Conservation (phyloP, 768 basidiomycete species). For the Chalciporus chontae region DNA sequence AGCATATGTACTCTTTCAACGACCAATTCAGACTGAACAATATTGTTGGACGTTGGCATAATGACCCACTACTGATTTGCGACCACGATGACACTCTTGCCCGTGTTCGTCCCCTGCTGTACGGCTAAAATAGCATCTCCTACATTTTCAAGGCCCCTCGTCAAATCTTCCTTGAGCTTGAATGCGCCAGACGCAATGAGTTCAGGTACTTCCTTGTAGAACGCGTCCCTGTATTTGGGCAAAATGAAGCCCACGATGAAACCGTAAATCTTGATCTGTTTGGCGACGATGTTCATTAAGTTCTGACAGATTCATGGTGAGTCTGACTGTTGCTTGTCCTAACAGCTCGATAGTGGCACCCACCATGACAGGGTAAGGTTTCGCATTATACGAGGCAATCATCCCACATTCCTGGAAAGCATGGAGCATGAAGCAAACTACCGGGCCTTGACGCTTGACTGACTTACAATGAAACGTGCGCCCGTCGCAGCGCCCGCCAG, state of each 20-base stretch:
- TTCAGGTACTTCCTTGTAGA: constrained; percentile 40
- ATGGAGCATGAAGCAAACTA: not conserved
- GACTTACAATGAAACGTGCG: constrained; percentile 46
- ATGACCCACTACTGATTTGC: constrained; percentile 4
- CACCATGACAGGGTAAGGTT: constrained; percentile 12
- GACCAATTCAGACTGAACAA: no score
- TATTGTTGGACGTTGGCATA: no score
- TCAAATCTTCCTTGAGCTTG: constrained; percentile 45
- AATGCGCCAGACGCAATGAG: constrained; percentile 44
- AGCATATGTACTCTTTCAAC: no score
- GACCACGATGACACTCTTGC: constrained; percentile 22
- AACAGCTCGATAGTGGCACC: not conserved
- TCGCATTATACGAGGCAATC: constrained; percentile 13
- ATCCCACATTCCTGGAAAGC: constrained; percentile 31
- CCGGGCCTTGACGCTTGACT: not conserved
- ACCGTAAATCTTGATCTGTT: constrained; percentile 41
- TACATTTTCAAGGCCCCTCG: constrained; percentile 39
- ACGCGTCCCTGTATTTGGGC: constrained; percentile 38
- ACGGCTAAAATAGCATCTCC: constrained; percentile 37
- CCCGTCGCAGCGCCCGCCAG: constrained; percentile 40
- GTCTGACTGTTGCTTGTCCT: not conserved
- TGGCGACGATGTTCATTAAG: constrained; percentile 33
- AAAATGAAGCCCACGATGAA: constrained; percentile 35
- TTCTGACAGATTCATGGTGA: constrained; percentile 27
- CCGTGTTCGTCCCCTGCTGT: constrained; percentile 33